Evolutionary conservation across 2,329 filamentous ascomycete genomes (phyloP).

Genomic region (Trichoderma simmonsii): DNA sequence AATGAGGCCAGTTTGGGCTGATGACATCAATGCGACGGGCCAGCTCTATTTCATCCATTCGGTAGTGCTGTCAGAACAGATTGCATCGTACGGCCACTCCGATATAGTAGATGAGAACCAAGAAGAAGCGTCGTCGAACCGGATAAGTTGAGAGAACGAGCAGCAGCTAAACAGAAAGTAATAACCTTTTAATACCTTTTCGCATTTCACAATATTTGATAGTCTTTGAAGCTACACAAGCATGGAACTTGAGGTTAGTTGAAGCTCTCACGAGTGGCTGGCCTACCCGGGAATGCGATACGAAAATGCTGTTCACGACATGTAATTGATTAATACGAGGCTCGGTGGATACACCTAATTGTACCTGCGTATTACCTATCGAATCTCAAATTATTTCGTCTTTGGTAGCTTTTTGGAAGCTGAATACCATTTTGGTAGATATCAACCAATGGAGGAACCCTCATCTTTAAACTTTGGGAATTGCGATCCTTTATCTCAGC

Average conservation of each 20-base stretch:
- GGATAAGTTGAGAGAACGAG: not conserved
- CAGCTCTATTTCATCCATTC: not conserved
- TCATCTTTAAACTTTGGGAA: not conserved
- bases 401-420: not conserved
- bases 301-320: too few species aligned
- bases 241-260: not conserved
- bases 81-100: not conserved
- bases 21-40: not conserved
- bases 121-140: not conserved
- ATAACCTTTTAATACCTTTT: too few species aligned
- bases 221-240: not conserved
- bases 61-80: not conserved
- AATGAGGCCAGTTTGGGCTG: not conserved
- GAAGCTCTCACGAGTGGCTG: not conserved
- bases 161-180: fast-evolving
- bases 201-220: too few species aligned
- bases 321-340: not conserved
- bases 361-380: not conserved
- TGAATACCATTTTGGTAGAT: fast-evolving
- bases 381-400: not conserved
- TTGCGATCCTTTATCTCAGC: not conserved
- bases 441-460: not conserved
- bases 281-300: not conserved
- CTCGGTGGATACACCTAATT: not conserved
- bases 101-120: not conserved